A percentile compares a stretch with the other conserved stretches of the same genome.
These are phyloP conservation scores for Borovskyia barvae DNA, from an alignment of 208 protist species.

Conservation along the genomic window DNA sequence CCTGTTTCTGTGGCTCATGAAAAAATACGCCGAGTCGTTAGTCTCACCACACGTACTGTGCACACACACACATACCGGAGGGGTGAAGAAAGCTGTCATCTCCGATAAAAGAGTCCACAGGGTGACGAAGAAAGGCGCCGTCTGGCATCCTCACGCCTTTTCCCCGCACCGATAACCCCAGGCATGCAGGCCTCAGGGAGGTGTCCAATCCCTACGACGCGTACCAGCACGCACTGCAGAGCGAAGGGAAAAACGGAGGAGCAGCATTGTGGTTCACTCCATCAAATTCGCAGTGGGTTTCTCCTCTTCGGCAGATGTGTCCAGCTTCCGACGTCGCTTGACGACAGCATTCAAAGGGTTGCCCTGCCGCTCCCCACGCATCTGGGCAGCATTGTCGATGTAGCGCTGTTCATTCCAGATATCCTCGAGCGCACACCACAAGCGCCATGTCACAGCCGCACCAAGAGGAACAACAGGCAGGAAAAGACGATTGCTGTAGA, in stretches of 20 bases:
- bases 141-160: too few species aligned
- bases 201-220: too few species aligned
- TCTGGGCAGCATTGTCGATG: slow-evolving; percentile 67
- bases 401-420: slow-evolving; percentile 80
- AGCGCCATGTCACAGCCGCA: slow-evolving; percentile 59
- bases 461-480: slow-evolving; percentile 62
- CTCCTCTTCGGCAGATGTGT: slow-evolving; percentile 31
- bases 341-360: slow-evolving; percentile 79
- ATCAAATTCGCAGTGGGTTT: slow-evolving; percentile 22
- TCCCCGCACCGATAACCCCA: too few species aligned
- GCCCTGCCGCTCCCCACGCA: slow-evolving; percentile 64
- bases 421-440: slow-evolving; percentile 72
- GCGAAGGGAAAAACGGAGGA: slow-evolving; percentile 8
- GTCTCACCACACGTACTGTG: too few species aligned
- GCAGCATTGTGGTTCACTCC: too few species aligned
- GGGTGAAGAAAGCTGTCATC: too few species aligned
- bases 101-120: too few species aligned
- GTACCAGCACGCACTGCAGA: not conserved
- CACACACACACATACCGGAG: too few species aligned
- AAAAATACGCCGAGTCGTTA: too few species aligned
- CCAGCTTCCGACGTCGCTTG: slow-evolving; percentile 37
- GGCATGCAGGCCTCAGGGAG: too few species aligned
- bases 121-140: too few species aligned
- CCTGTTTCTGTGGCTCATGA: too few species aligned
- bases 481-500: slow-evolving; percentile 71